Evolutionary conservation across 2,329 filamentous ascomycete genomes (phyloP).

Genomic region (Colletotrichum sublineola): DNA sequence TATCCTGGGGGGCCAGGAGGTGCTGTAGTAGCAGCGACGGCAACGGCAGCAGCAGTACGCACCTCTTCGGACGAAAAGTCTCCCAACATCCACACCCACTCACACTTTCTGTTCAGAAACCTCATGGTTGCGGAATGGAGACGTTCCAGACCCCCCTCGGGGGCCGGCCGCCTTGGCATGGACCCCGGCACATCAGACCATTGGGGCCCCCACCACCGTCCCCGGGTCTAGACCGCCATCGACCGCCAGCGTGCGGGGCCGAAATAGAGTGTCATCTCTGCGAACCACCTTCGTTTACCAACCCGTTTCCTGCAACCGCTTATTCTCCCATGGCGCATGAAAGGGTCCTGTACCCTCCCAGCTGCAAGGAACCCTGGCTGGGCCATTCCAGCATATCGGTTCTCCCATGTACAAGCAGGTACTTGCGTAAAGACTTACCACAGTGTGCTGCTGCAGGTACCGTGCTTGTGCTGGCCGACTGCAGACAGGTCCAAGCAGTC

Average conservation of each 20-base stretch:
- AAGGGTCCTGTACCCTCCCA: constrained; percentile 22
- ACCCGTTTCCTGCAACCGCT: constrained; percentile 17
- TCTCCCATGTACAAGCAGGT: background rate
- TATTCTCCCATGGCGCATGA: constrained; percentile 23
- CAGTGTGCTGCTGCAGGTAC: background rate
- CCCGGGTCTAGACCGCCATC: constrained; percentile 37
- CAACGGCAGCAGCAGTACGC: background rate
- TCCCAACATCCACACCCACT: background rate
- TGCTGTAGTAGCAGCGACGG: background rate
- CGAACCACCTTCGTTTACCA: background rate
- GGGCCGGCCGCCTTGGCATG: constrained; percentile 25
- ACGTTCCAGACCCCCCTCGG: constrained; percentile 37
- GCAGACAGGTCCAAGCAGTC: constrained; percentile 4
- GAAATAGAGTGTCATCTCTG: background rate
- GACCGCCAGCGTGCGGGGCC: constrained; percentile 37
- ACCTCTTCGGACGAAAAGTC: constrained; percentile 6
- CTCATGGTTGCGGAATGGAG: constrained; percentile 7
- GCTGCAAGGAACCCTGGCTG: constrained; percentile 17
- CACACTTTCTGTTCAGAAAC: background rate
- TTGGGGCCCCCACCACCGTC: constrained; percentile 21
- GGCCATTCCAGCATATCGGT: constrained; percentile 11
- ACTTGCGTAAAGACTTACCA: background rate
- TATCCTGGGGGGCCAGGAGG: too few species aligned
- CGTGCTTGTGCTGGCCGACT: background rate
- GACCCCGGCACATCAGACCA: constrained; percentile 37